Base-by-base conservation (phyloP, 805 yeast species). In the Ogataea nonfermentans region DNA sequence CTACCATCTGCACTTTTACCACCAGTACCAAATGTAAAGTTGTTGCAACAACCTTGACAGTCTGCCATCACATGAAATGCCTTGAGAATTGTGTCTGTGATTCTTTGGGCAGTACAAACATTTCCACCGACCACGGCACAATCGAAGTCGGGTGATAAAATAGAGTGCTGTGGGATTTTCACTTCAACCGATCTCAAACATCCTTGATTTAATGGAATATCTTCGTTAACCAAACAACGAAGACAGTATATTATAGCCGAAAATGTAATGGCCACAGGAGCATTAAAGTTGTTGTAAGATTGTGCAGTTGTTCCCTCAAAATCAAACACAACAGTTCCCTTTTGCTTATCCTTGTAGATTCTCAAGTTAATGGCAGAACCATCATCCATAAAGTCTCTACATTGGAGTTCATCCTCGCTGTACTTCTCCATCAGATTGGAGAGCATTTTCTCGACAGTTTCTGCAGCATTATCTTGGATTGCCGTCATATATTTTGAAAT, bases 151-250 rank as follows among this genome's bases (percentile, higher is more conserved):
- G 66, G 66, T 19, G 50, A 53, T 22, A 62, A 42, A 33, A 62
- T 33, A 16, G 57, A 49, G 33, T 56, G 55, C 16, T 60, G 56
- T 13, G 65, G 65, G 14, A 46, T 36, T 9, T 24, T 28, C 9
- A 46, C 37, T 4, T 27, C 25, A 20, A 41, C 40, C 2, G 46
- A 44, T n/a, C 41, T 35, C 15, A 90, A 68, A 59, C 96, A 90
- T 7, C 98, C 97, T 56, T 89, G 95, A 56, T 90, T 90, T 55
- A 90, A 68, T 0, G 98, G 98, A 42, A 90, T 89, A 46, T 85
- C 89, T 43, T 80, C 85, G 42, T 83, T 78, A 26, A 90, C 89
- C 58, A 91, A 68, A 37, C 95, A 83, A 43, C 98, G 68, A 50
- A 90, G 65, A 44, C 89, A 87, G 62, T 89, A 90, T 25, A 90